Evolutionary conservation across 116 monocot species (phyloP), one percentile per base, ranked within the genome.

Genomic region (Dioscorea cayenensis): DNA sequence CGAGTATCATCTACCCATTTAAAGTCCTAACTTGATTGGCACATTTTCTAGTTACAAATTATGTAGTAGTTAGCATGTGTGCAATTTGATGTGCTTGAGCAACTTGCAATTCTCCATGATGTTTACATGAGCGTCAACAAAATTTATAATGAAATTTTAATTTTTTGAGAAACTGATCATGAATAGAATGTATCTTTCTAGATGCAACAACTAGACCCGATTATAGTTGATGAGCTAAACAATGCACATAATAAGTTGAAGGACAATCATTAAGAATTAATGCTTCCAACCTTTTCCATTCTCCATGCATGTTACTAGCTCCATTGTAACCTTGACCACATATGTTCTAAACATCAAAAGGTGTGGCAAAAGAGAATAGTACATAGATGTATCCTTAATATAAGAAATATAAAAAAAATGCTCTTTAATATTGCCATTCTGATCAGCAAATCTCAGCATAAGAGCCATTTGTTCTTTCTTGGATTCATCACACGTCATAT

Each of bases 171-270:
- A 65, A 64, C 7, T 64, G 1, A 25, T 25, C 25, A 18, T 51
- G 36, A 14, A 64, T 51, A 22, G 23, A 28, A 49, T 28, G 48
- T 1, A 73, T 22, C 20, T 73, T 64, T 64, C 12, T 50, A 28
- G 43, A 73, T 49, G 37, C 20, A 14, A 64, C 49, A 64, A 73
- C 63, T 14, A 49, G 14, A 63, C 63, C n/a, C 7, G 25, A 25
- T 25, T 25, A 25, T 25, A 25, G 25, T 25, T 25, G 25, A 25
- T 25, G 25, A 25, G 25, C 73, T 16, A 66, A 73, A 51, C 17
- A 48, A 68, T 72, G 72, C 19, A 73, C 58, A 38, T 78, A 32
- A 65, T 37, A 72, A 14, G 1, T 50, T 0, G 25, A 25, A 25
- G 25, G 25, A 25, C 25, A 25, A 1, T 25, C 25, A 25, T 25